Evolutionary conservation across 805 yeast genomes (phyloP).

Genomic region (Metschnikowia bowlesiae): DNA sequence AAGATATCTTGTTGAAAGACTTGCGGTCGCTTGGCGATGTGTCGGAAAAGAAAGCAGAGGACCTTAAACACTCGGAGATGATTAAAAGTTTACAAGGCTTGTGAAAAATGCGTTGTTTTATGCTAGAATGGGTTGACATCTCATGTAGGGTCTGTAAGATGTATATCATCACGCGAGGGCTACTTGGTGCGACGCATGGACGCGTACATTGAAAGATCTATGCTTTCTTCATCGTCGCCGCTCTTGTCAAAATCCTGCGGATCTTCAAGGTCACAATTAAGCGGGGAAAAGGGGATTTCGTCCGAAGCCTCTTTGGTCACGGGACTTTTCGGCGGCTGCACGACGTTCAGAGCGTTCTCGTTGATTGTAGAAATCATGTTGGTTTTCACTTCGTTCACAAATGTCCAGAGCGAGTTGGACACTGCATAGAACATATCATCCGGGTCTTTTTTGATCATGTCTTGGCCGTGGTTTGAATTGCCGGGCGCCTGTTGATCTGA

Average conservation of each 20-base stretch:
- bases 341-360: neutral
- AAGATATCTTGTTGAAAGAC: conserved; percentile 64
- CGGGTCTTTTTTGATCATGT: neutral
- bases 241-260: conserved; percentile 2
- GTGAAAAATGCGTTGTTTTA: conserved; percentile 8
- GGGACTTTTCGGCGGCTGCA: neutral
- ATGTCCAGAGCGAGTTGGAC: conserved; percentile 39
- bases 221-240: conserved; percentile 19
- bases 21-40: conserved; percentile 37
- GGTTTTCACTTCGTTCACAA: conserved; percentile 38
- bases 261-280: neutral
- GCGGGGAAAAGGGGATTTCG: neutral
- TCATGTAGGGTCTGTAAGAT: neutral
- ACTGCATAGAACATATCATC: conserved; percentile 42
- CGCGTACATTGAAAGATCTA: conserved; percentile 28
- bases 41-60: conserved; percentile 27
- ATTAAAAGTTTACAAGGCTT: conserved; percentile 37
- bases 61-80: conserved; percentile 31
- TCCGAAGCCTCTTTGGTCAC: neutral
- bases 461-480: neutral
- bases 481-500: neutral
- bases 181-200: conserved; percentile 6
- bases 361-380: conserved; percentile 12
- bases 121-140: neutral
- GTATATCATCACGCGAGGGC: neutral